Percentiles rank a stretch among this genome's conserved stretches.
These are phyloP conservation scores for Wickerhamiella hasegawae DNA, from an alignment of 805 yeast species.

Conservation along the genomic window DNA sequence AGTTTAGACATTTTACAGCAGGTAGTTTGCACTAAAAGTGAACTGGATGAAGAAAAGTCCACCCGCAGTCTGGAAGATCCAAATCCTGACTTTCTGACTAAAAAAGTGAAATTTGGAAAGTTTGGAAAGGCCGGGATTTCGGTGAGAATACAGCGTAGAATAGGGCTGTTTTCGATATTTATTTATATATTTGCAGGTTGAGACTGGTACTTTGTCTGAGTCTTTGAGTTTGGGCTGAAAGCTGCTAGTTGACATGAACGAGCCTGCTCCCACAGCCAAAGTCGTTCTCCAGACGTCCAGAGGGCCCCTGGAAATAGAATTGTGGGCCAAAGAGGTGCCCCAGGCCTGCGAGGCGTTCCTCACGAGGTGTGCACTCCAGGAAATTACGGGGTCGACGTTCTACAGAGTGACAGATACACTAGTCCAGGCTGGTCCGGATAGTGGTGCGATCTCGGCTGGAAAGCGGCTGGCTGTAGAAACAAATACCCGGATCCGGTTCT, in stretches of 20 bases:
- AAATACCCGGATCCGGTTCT: neutral
- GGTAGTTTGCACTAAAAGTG: too few relatives aligned
- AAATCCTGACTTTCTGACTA: too few relatives aligned
- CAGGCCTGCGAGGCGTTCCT: neutral
- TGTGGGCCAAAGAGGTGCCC: neutral
- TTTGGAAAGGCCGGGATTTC: too few relatives aligned
- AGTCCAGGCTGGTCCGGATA: neutral
- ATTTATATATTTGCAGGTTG: too few relatives aligned
- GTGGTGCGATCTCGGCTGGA: too few relatives aligned
- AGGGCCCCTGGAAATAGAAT: neutral
- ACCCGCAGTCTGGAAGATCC: too few relatives aligned
- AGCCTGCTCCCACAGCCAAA: conserved; percentile 62
- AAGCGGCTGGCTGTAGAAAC: neutral
- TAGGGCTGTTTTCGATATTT: too few relatives aligned
- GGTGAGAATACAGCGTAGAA: too few relatives aligned
- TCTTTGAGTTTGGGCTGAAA: too few relatives aligned
- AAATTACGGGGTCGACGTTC: neutral
- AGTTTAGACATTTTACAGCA: conserved; percentile 23
- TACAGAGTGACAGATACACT: neutral
- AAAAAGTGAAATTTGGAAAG: too few relatives aligned
- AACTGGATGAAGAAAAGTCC: too few relatives aligned
- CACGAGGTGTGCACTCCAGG: neutral
- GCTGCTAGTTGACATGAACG: neutral
- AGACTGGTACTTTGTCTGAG: too few relatives aligned
- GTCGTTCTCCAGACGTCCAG: conserved; percentile 35